Base-by-base conservation (phyloP, 179 eudicot species). In the Patellifolia procumbens region DNA sequence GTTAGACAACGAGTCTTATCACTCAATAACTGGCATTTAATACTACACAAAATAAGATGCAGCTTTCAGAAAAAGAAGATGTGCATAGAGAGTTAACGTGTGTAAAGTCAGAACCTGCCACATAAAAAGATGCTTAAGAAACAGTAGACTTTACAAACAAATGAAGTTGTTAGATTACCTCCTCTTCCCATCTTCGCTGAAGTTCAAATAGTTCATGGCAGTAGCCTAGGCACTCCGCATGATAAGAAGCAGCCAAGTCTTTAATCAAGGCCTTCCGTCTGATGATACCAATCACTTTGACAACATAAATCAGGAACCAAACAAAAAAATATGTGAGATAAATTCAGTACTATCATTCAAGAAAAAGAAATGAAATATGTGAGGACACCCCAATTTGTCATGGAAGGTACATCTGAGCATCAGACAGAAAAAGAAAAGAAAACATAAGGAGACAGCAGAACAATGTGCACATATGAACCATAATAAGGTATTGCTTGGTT, bases 281-380 rank as follows among this genome's bases (percentile, higher is more conserved):
- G 77, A 92, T 92, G 72, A 92, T 91, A 43, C 97, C 97, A 81
- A 92, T 86, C 94, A 91, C 97, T 92, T 75, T 71, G 74, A 74
- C n/a, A 74, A 70, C 28, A 75, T 61, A 73, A 51, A 72, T 62
- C 15, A 56, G 60, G 6, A 2, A 45, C 34, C 31, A 12, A 37
- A 39, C 0, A 48, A 62, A 7, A 51, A 31, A 52, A 52, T n/a
- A n/a, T n/a, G n/a, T n/a, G n/a, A n/a, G n/a, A n/a, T n/a, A n/a
- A n/a, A n/a, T n/a, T n/a, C n/a, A n/a, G n/a, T n/a, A n/a, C n/a
- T n/a, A n/a, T n/a, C n/a, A n/a, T n/a, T n/a, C n/a, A n/a, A n/a
- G n/a, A n/a, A n/a, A n/a, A 46, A 9, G 8, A 37, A 37, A 56
- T 15, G 12, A 31, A 20, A 52, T 22, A 53, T 22, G 37, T 31